phyloP scores from a whole-genome alignment of 2,329 filamentous ascomycete species.

The Ophiostoma perfectum region DNA sequence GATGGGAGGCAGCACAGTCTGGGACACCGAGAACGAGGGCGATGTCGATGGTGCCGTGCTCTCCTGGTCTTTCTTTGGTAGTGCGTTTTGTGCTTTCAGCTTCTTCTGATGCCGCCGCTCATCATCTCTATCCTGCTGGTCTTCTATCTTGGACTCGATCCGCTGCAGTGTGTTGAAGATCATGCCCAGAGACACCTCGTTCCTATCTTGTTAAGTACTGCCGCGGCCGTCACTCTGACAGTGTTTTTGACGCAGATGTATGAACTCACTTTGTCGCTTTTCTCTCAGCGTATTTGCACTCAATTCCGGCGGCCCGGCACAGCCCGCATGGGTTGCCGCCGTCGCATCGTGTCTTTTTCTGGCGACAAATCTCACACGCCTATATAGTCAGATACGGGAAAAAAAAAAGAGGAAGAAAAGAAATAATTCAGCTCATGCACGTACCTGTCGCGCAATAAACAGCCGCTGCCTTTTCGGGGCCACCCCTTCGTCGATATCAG shows the following conservation, averaged over 20 bases:
- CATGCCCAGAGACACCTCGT: conserved; percentile 49
- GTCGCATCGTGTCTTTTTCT: conserved; percentile 51
- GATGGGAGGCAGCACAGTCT: conserved; percentile 11
- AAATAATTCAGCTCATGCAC: neutral
- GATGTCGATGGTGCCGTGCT: neutral
- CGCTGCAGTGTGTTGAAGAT: conserved; percentile 51
- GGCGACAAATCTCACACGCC: conserved; percentile 50
- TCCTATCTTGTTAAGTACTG: conserved; percentile 32
- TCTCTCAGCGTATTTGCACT: conserved; percentile 49
- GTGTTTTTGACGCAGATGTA: neutral
- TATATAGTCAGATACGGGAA: neutral
- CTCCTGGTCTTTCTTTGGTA: neutral
- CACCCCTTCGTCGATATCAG: conserved; percentile 21
- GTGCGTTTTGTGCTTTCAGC: neutral
- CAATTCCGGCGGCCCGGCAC: conserved; percentile 43
- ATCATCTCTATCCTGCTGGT: conserved; percentile 11
- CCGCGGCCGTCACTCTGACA: neutral
- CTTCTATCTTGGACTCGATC: conserved; percentile 48
- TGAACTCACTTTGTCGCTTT: conserved; percentile 45
- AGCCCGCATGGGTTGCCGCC: conserved; percentile 50
- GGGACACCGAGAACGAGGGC: neutral
- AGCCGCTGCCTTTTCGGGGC: conserved; percentile 26
- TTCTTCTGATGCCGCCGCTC: neutral
- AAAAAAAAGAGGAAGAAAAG: too few relatives aligned
- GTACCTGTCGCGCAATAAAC: conserved; percentile 27